Evolutionary conservation across 305 asterid species (phyloP).

Genomic region (Withania somnifera): DNA sequence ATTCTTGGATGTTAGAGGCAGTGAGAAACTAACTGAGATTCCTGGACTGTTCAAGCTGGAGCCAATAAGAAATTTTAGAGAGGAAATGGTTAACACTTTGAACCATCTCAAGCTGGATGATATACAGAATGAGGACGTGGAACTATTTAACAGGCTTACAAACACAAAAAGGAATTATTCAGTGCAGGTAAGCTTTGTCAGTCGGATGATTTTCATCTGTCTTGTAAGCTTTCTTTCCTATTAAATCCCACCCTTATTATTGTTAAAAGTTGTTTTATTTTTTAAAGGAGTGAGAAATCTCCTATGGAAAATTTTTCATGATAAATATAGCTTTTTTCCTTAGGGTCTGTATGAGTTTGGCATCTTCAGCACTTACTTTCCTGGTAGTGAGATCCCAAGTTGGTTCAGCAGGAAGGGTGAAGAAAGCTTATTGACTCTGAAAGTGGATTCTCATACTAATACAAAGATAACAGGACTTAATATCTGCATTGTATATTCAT

Average conservation of each 20-base stretch:
- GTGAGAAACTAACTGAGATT: slow-evolving; percentile 5
- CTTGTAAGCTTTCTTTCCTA: background rate
- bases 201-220: background rate
- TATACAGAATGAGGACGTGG: background rate
- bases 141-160: background rate
- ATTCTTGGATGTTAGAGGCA: slow-evolving; percentile 1
- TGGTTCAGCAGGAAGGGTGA: background rate
- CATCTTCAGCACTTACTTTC: slow-evolving; percentile 8
- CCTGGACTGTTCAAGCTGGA: slow-evolving; percentile 7
- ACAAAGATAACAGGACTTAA: background rate
- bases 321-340: background rate
- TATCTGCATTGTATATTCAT: slow-evolving; percentile 6
- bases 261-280: background rate
- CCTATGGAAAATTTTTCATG: background rate
- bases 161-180: background rate
- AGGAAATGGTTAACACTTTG: background rate
- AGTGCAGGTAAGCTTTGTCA: background rate
- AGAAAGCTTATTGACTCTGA: background rate
- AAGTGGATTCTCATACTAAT: background rate
- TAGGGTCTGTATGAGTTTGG: slow-evolving; percentile 14
- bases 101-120: background rate
- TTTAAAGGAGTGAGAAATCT: background rate
- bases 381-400: slow-evolving; percentile 2
- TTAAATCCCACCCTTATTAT: background rate
- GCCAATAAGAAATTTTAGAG: background rate